phyloP scores from a whole-genome alignment of 2,329 filamentous ascomycete genomes.

The Alternaria ventricosa region DNA sequence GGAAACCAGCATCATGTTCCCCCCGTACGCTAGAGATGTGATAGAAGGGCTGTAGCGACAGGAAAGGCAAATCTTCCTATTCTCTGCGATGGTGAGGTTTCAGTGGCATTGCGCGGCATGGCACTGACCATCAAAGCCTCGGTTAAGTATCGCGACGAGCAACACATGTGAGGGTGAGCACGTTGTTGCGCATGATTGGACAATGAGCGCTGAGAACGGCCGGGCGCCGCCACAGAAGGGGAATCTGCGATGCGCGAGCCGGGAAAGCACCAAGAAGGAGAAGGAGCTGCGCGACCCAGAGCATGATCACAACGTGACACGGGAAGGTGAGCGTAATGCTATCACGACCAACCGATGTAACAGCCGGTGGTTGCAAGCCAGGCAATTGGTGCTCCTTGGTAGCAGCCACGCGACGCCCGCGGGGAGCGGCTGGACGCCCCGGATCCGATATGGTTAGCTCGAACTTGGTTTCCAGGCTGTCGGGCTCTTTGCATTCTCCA shows the following conservation, averaged over 20 bases:
- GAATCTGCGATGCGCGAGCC: not conserved
- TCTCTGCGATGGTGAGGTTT: constrained; percentile 2
- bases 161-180: constrained; percentile 27
- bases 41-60: constrained; percentile 17
- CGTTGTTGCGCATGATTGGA: constrained; percentile 23
- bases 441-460: constrained; percentile 26
- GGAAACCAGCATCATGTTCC: constrained; percentile 33
- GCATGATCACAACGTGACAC: constrained; percentile 6
- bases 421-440: constrained; percentile 32
- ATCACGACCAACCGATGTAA: constrained; percentile 26
- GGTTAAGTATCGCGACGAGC: constrained; percentile 5
- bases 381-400: constrained; percentile 24
- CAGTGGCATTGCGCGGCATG: constrained; percentile 4
- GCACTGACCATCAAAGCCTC: constrained; percentile 4
- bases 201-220: not conserved
- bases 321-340: constrained; percentile 6
- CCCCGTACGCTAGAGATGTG: constrained; percentile 39
- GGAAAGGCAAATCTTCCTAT: constrained; percentile 18
- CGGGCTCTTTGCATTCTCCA: constrained; percentile 35
- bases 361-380: constrained; percentile 32
- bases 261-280: not conserved
- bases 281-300: not conserved
- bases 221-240: not conserved
- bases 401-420: constrained; percentile 42
- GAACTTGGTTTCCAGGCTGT: constrained; percentile 40